Conservation (phyloP, 164 flowering plant genomes). For the Annona cherimola region DNA sequence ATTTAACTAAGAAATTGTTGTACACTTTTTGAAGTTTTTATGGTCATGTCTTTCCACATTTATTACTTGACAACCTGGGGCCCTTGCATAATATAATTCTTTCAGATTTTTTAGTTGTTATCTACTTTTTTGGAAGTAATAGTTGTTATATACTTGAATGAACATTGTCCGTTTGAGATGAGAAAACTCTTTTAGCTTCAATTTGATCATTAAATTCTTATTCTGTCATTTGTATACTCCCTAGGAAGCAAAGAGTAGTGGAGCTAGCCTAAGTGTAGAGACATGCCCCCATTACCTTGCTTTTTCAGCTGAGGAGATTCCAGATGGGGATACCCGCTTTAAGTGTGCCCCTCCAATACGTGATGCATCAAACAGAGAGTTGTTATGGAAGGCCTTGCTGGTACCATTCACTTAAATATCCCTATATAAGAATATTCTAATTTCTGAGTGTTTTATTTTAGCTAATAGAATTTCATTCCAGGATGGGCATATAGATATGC, state of each 20-base stretch:
- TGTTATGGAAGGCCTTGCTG: constrained; percentile 77
- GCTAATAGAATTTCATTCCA: constrained; percentile 24
- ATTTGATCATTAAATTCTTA: neutral
- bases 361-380: constrained; percentile 64
- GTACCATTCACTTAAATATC: constrained; percentile 17
- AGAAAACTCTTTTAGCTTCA: neutral
- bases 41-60: neutral
- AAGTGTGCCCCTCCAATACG: constrained; percentile 97
- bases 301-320: constrained; percentile 89
- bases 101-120: neutral
- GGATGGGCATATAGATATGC: constrained; percentile 84
- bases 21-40: neutral
- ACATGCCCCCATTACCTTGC: constrained; percentile 97
- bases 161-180: neutral
- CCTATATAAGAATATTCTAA: neutral
- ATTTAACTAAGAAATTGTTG: neutral
- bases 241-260: constrained; percentile 70
- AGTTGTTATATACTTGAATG: neutral
- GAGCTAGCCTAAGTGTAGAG: constrained; percentile 85
- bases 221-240: neutral
- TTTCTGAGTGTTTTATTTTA: neutral
- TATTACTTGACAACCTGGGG: neutral
- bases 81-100: neutral
- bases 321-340: constrained; percentile 90
- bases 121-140: too few relatives aligned